Percentiles rank a stretch among this genome's conserved stretches.
Evolutionary conservation across 2,329 filamentous ascomycete species (phyloP).

Genomic region (Cladophialophora immunda): DNA sequence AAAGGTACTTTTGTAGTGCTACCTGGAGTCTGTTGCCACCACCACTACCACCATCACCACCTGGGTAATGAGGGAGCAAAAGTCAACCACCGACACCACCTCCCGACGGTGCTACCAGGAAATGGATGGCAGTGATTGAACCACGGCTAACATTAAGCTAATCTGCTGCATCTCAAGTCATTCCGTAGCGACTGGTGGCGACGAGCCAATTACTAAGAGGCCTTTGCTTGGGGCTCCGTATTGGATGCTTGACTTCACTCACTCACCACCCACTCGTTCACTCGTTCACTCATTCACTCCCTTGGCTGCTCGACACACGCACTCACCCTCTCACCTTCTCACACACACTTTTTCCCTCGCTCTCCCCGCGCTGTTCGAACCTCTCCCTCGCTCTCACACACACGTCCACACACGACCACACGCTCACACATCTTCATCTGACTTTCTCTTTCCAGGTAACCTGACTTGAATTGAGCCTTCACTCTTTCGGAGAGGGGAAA

Average conservation of each 20-base stretch:
- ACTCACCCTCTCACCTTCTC: not conserved
- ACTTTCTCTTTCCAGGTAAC: not conserved
- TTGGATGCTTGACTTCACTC: not conserved
- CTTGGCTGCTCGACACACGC: not conserved
- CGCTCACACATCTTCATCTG: too few species aligned
- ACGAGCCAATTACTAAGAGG: not conserved
- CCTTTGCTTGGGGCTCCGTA: not conserved
- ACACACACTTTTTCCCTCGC: not conserved
- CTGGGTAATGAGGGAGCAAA: too few species aligned
- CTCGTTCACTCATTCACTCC: not conserved
- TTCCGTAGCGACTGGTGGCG: not conserved
- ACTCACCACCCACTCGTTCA: not conserved
- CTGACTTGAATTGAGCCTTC: not conserved
- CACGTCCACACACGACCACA: not conserved
- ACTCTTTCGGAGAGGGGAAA: not conserved
- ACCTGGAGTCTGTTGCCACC: not conserved
- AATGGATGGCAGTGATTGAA: not conserved
- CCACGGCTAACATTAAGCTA: not conserved
- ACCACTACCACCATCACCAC: not conserved
- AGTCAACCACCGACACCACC: not conserved
- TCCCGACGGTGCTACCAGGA: not conserved
- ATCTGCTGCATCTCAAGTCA: too few species aligned
- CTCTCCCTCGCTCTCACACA: not conserved
- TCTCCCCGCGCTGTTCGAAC: not conserved
- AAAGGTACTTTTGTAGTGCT: conserved; percentile 24